Conservation (phyloP, 768 basidiomycete genomes). For the Cystofilobasidium macerans region DNA sequence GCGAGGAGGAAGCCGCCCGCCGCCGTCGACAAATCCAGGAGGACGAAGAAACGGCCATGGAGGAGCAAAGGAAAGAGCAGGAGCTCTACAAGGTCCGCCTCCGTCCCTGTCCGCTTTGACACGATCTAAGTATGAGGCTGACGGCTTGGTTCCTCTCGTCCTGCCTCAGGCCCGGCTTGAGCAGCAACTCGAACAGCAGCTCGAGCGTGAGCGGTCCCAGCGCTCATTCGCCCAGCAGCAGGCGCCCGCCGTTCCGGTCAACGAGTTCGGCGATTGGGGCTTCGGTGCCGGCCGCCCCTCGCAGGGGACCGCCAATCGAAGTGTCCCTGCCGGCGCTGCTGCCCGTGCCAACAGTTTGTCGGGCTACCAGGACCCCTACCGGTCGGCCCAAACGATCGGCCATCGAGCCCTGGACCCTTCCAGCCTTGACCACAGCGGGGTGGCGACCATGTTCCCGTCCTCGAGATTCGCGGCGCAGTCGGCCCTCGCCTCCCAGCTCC, state of each 20-base stretch:
- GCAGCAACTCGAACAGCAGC: slow-evolving; percentile 29
- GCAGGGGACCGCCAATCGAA: neutral
- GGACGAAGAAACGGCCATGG: slow-evolving; percentile 35
- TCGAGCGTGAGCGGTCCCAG: slow-evolving; percentile 30
- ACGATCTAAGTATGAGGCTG: neutral
- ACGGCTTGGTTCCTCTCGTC: neutral
- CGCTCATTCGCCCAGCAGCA: slow-evolving; percentile 15
- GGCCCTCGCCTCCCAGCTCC: neutral
- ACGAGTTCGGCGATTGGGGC: slow-evolving; percentile 4
- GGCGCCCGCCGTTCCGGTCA: neutral
- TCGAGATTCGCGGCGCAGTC: neutral
- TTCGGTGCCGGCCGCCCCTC: neutral
- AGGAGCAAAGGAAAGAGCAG: slow-evolving; percentile 37
- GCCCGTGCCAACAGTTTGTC: neutral
- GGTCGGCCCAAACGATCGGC: neutral
- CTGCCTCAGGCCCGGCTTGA: slow-evolving; percentile 17
- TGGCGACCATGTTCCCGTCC: neutral
- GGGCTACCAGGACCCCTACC: neutral
- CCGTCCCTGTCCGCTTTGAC: neutral
- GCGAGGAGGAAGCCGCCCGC: slow-evolving; percentile 35
- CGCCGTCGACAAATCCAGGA: slow-evolving; percentile 32
- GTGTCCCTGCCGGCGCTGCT: neutral
- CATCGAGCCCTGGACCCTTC: neutral
- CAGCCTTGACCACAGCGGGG: neutral
- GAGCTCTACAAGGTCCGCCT: slow-evolving; percentile 35